phyloP scores from a whole-genome alignment of 140 eudicot species.

The Senecio squalidus region DNA sequence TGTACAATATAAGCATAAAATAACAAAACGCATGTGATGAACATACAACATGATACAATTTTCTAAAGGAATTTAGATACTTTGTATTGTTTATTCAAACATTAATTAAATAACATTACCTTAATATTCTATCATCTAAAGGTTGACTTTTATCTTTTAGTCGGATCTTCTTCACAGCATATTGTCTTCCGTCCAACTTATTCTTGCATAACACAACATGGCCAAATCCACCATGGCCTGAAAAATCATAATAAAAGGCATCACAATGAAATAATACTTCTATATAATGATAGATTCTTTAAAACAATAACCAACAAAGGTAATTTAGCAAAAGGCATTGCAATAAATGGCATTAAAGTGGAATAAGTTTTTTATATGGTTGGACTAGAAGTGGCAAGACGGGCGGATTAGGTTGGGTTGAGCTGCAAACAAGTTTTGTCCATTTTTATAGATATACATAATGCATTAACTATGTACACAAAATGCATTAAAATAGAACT shows the following conservation, averaged over 20 bases:
- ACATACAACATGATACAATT: neutral
- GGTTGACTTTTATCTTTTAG: conserved; percentile 82
- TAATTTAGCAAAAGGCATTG: neutral
- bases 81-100: neutral
- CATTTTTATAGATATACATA: too few species aligned
- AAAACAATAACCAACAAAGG: neutral
- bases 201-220: conserved; percentile 94
- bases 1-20: conserved; percentile 7
- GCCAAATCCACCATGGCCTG: conserved; percentile 97
- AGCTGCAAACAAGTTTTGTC: too few species aligned
- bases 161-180: conserved; percentile 87
- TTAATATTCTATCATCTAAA: conserved; percentile 80
- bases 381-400: neutral
- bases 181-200: conserved; percentile 95
- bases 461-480: too few species aligned
- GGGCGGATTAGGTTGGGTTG: too few species aligned
- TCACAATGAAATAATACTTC: conserved; percentile 9
- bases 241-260: conserved; percentile 21
- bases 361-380: neutral
- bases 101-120: conserved; percentile 35
- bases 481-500: too few species aligned
- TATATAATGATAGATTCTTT: conserved; percentile 1
- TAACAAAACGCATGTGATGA: neutral
- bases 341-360: neutral
- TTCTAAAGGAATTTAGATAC: neutral